Evolutionary conservation across 2,329 filamentous ascomycete genomes (phyloP), one percentile per base, ranked within the genome.

Genomic region (Sporothrix pallida): DNA sequence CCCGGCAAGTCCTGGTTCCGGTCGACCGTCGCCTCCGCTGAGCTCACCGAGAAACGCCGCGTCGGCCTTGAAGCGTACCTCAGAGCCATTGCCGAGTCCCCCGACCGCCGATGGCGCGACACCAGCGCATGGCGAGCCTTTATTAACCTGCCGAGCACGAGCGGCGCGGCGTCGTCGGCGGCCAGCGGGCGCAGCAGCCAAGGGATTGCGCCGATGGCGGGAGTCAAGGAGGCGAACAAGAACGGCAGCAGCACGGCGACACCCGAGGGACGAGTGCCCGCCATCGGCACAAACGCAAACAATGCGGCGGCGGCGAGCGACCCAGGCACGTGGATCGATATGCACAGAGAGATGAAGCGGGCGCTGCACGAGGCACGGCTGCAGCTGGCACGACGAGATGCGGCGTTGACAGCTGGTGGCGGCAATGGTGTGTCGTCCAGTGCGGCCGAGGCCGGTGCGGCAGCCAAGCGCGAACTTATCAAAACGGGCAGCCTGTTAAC

Each of bases 1-100:
- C 93, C 93, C 0, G 84, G 83, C 15, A 96, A 96, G 80, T 90
- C 90, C 65, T 96, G 92, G 92, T 88, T 95, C 79, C 89, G 91
- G 75, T 90, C 89, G 10, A 95, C 93, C 3, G 85, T 93, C 71
- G 88, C 86, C 72, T 93, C 90, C 9, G 86, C 91, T 23, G 88
- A 91, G 68, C 86, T 94, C 62, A 91, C 93, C 37, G 91, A 93
- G 79, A 83, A 89, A 75, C 90, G 93, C n/a, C 89, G 93, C 60
- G 78, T 82, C 13, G 90, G 86, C 0, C 86, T 96, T 10, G 92
- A 95, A 80, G 82, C 84, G 62, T 96, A 95, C 81, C 85, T 96
- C 2, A 88, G 88, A 70, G 87, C 88, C 54, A 92, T 96, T 74
- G 91, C 93, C 68, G 90, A 90, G 75, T 87, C 88, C 3, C 89